Evolutionary conservation across 2,329 filamentous ascomycete species (phyloP), one percentile per base, ranked within the genome.

Genomic region (Ceratocystis ficicola): DNA sequence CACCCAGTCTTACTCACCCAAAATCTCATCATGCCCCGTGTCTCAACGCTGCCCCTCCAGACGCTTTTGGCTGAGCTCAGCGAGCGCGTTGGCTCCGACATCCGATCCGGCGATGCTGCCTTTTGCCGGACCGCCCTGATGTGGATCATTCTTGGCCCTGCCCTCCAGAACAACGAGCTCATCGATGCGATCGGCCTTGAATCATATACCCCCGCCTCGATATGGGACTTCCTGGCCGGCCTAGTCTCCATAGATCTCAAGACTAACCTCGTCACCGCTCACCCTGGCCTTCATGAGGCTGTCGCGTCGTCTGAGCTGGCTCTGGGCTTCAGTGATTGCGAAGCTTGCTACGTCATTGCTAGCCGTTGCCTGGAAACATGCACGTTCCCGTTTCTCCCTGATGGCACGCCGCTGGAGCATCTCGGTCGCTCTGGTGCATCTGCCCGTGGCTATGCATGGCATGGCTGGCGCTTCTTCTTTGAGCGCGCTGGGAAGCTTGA

Each of bases 361-460:
- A 67, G 66, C 30, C 66, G 66, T 22, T 67, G 66, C 44, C 62
- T 67, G 22, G 66, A 67, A 46, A 67, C 66, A 12, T 67, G 66
- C 62, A 59, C 62, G 20, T 67, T 67, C 57, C 66, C 66, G 30
- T 67, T 67, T 36, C 52, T 67, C 32, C 50, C 63, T 25, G 66
- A 67, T 48, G 66, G 66, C 46, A 67, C 66, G 44, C 66, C 66
- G 55, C 63, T 67, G 20, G 57, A 65, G 17, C 63, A 64, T 20
- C 44, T 67, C 17, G 66, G 66, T 15, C 66, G 46, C 12, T 25
- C 59, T 41, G 44, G 63, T 46, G 44, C 62, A 28, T 44, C 63
- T 12, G 48, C 63, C 44, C 62, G 66, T 22, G 52, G 52, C 15
- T 67, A 67, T 44, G 62, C 66, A 10, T 67, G 66, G 66, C 22